phyloP scores from a whole-genome alignment of 345 rosid species.

The Euclidium syriacum region DNA sequence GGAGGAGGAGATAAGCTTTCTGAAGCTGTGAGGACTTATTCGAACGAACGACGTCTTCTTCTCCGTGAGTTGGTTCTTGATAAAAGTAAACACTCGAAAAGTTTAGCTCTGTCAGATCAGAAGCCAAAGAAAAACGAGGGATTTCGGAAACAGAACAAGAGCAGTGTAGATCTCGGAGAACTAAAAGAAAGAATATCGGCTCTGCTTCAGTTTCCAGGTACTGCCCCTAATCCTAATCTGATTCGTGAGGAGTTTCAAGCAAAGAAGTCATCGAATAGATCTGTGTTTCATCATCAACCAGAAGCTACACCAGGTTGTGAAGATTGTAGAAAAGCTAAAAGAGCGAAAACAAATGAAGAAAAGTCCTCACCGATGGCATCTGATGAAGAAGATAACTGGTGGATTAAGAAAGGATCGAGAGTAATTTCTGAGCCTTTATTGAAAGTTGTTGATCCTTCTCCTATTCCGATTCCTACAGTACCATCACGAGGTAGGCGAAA shows the following conservation, averaged over 20 bases:
- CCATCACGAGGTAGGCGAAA: slow-evolving; percentile 77
- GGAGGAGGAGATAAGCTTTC: slow-evolving; percentile 59
- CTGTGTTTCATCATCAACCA: slow-evolving; percentile 34
- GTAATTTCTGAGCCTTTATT: slow-evolving; percentile 46
- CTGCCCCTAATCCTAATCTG: slow-evolving; percentile 39
- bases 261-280: slow-evolving; percentile 55
- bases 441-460: slow-evolving; percentile 71
- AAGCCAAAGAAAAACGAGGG: slow-evolving; percentile 37
- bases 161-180: slow-evolving; percentile 42
- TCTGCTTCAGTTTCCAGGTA: slow-evolving; percentile 62
- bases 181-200: slow-evolving; percentile 64
- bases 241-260: slow-evolving; percentile 63
- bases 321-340: slow-evolving; percentile 75
- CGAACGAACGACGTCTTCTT: slow-evolving; percentile 80
- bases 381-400: slow-evolving; percentile 93
- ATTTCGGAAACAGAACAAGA: slow-evolving; percentile 42
- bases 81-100: slow-evolving; percentile 28
- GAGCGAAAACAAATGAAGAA: slow-evolving; percentile 60
- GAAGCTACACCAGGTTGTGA: slow-evolving; percentile 87
- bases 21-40: slow-evolving; percentile 60
- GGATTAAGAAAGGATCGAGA: slow-evolving; percentile 77
- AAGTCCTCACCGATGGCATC: slow-evolving; percentile 64
- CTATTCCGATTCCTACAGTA: slow-evolving; percentile 50
- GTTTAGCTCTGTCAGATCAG: slow-evolving; percentile 25
- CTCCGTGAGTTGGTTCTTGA: slow-evolving; percentile 46